Percentiles rank a stretch among this genome's conserved stretches.
Conservation (phyloP, 305 asterid genomes). For the Fraxinus paxiana region DNA sequence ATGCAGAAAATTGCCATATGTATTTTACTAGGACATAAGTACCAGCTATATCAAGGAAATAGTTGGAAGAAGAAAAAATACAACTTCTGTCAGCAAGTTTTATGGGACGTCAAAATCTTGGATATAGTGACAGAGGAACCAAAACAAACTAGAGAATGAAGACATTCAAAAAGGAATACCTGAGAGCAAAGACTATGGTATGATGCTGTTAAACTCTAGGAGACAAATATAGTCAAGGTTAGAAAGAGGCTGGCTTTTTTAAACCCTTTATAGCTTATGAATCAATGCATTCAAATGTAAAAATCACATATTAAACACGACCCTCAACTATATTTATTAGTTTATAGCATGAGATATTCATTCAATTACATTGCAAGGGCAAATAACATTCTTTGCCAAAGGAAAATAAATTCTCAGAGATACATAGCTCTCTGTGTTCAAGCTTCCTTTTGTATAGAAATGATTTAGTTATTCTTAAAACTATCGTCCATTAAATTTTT, state of each 20-base stretch:
- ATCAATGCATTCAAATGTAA: neutral
- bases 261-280: neutral
- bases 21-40: neutral
- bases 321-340: neutral
- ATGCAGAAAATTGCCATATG: neutral
- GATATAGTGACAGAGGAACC: neutral
- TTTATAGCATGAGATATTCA: neutral
- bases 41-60: neutral
- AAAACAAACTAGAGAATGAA: neutral
- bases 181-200: neutral
- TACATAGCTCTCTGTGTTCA: neutral
- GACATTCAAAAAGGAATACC: neutral
- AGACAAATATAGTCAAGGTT: neutral
- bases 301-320: neutral
- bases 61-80: neutral
- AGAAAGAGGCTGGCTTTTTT: neutral
- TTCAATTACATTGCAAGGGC: neutral
- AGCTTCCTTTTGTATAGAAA: neutral
- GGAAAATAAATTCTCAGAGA: neutral
- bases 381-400: neutral
- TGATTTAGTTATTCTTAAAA: neutral
- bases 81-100: neutral
- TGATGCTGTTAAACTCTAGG: neutral
- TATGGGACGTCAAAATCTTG: neutral
- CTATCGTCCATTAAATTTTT: neutral